Percentiles rank a stretch among this genome's conserved stretches.
These are phyloP conservation scores for Exsudoporus frostii DNA, from an alignment of 768 basidiomycete genomes.

Conservation along the genomic window DNA sequence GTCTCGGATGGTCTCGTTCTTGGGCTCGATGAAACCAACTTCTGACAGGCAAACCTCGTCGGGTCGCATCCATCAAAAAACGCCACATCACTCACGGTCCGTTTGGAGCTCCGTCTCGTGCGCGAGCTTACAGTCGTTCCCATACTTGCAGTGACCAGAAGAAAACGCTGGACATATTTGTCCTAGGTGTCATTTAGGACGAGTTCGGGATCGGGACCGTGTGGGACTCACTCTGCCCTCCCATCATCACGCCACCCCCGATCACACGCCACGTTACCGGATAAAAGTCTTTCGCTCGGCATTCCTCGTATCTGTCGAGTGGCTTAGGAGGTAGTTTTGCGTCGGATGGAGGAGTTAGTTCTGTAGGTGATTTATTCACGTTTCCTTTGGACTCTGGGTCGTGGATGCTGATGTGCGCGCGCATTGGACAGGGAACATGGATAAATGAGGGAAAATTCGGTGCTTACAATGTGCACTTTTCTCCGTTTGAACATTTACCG, in stretches of 20 bases:
- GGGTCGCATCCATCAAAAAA: not conserved
- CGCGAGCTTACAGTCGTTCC: conserved; percentile 28
- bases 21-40: conserved; percentile 18
- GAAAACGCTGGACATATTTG: conserved; percentile 24
- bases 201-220: not conserved
- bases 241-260: conserved; percentile 73
- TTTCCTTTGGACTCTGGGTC: conserved; percentile 21
- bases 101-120: conserved; percentile 26
- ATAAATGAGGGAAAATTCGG: not conserved
- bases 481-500: conserved; percentile 50
- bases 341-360: conserved; percentile 1
- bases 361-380: not conserved
- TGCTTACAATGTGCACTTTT: conserved; percentile 58
- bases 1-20: not conserved
- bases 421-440: not conserved
- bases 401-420: conserved; percentile 41
- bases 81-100: conserved; percentile 18
- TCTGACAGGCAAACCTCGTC: not conserved
- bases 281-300: conserved; percentile 48
- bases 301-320: conserved; percentile 32
- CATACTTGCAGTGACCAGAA: conserved; percentile 25
- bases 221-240: conserved; percentile 32
- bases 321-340: conserved; percentile 29
- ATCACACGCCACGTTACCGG: conserved; percentile 76
- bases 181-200: conserved; percentile 15